These are phyloP conservation scores for Leptographium radiaticola DNA, from an alignment of 2,329 filamentous ascomycete genomes.

Conservation along the genomic window DNA sequence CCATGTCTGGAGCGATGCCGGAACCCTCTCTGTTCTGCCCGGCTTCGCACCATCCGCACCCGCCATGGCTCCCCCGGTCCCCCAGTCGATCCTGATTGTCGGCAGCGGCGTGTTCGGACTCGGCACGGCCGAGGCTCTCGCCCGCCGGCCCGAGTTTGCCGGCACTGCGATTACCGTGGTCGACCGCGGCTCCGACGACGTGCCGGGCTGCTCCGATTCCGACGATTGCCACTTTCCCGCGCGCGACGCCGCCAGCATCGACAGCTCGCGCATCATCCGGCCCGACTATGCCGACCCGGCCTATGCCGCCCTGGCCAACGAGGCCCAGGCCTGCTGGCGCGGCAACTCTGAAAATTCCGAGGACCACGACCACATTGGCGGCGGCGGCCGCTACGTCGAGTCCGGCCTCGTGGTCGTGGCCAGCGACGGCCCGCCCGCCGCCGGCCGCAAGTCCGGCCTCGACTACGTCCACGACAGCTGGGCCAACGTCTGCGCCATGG, in stretches of 20 bases:
- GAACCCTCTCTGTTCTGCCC: neutral
- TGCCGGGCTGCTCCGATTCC: too few relatives aligned
- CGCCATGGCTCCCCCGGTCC: conserved; percentile 16
- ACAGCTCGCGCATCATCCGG: conserved; percentile 51
- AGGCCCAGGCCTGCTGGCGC: conserved; percentile 59
- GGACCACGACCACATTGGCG: too few relatives aligned
- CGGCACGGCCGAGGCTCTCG: conserved; percentile 52
- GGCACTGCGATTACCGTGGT: conserved; percentile 44
- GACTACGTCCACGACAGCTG: conserved; percentile 48
- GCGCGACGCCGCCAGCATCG: conserved; percentile 46
- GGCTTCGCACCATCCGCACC: neutral
- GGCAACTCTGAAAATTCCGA: too few relatives aligned
- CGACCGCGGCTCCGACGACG: conserved; percentile 34
- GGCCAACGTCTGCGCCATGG: conserved; percentile 44
- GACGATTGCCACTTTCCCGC: conserved; percentile 39
- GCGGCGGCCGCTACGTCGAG: conserved; percentile 56
- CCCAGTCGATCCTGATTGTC: conserved; percentile 49
- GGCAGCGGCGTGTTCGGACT: conserved; percentile 55
- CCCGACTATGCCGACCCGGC: conserved; percentile 69
- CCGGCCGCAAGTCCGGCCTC: conserved; percentile 28
- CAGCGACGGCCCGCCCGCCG: conserved; percentile 17
- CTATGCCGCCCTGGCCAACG: conserved; percentile 61
- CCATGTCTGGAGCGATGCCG: too few relatives aligned
- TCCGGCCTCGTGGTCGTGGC: conserved; percentile 54
- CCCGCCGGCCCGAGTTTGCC: conserved; percentile 43